These are phyloP conservation scores for Cystoisospora suis DNA, from an alignment of 169 alveolate genomes.

Conservation along the genomic window DNA sequence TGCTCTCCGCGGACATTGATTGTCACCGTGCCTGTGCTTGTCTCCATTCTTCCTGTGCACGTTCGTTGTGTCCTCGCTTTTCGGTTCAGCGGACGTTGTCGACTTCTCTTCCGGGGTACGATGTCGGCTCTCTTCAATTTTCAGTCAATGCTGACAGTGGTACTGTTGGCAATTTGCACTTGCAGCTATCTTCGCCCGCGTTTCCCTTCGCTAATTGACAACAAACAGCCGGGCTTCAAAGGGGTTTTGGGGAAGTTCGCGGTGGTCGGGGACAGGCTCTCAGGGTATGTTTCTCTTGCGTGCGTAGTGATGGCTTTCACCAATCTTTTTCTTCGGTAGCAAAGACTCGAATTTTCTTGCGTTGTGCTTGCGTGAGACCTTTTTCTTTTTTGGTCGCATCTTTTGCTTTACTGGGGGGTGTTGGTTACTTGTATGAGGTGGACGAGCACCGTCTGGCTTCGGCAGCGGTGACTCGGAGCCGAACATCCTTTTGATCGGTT, in stretches of 20 bases:
- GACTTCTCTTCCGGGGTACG: neutral
- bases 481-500: too few species aligned
- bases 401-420: too few species aligned
- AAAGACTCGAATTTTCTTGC: too few species aligned
- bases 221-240: constrained; percentile 85
- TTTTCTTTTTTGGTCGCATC: too few species aligned
- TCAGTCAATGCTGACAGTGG: constrained; percentile 89
- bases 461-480: too few species aligned
- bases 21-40: too few species aligned
- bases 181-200: constrained; percentile 90
- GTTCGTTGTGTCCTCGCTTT: neutral
- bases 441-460: too few species aligned
- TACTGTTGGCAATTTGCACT: constrained; percentile 92
- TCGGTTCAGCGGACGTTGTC: neutral
- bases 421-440: too few species aligned
- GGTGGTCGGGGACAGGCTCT: constrained; percentile 94
- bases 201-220: constrained; percentile 88
- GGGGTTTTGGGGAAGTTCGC: constrained; percentile 95
- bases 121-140: constrained; percentile 95
- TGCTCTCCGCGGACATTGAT: too few species aligned
- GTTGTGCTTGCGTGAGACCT: too few species aligned
- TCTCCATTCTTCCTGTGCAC: neutral
- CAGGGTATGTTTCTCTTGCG: constrained; percentile 90
- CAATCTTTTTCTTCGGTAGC: constrained; percentile 82
- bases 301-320: constrained; percentile 89